Conservation (phyloP, 139 green algal species). For the Haematococcus sp. region DNA sequence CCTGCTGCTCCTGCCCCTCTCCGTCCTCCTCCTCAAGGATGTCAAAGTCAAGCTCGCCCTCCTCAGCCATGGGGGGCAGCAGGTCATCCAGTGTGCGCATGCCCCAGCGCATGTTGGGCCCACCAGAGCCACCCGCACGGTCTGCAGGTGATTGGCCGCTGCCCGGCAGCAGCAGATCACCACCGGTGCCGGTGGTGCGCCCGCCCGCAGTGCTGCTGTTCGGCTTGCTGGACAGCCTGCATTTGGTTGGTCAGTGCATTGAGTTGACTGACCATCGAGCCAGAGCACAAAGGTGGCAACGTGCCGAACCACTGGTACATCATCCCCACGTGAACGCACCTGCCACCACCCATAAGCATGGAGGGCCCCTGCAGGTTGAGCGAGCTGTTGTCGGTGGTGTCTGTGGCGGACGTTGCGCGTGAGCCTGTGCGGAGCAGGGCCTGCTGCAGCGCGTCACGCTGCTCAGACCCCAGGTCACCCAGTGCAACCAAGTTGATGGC, state of each 20-base stretch:
- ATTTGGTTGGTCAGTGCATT: not conserved
- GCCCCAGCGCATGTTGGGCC: slow-evolving; percentile 6
- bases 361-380: not conserved
- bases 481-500: not conserved
- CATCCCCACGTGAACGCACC: no score
- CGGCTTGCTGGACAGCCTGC: not conserved
- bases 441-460: not conserved
- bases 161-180: slow-evolving; percentile 8
- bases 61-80: slow-evolving; percentile 1
- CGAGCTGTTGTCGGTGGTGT: not conserved
- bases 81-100: slow-evolving; percentile 2
- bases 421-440: not conserved
- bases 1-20: not conserved
- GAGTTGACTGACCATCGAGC: not conserved
- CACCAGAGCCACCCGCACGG: not conserved
- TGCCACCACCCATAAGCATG: not conserved
- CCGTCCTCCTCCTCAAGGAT: not conserved
- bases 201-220: slow-evolving; percentile 1
- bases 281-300: not conserved
- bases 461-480: not conserved
- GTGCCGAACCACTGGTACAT: no score
- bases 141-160: slow-evolving; percentile 1
- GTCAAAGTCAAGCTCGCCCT: not conserved
- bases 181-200: not conserved
- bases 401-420: not conserved